Evolutionary conservation across 805 yeast species (phyloP).

Genomic region (Suhomyces xylopsoci): DNA sequence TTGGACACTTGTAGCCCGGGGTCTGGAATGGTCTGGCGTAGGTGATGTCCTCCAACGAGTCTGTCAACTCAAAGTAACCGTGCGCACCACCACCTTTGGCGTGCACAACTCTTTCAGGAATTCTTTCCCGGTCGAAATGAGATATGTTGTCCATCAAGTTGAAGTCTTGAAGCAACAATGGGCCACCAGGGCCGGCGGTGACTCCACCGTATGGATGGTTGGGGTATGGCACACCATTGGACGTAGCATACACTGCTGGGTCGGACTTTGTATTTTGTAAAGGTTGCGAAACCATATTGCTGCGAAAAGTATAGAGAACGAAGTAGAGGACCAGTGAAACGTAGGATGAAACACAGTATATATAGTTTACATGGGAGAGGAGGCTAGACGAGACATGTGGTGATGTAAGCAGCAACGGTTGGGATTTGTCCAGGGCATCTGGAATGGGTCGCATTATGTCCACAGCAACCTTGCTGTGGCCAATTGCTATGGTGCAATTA

Average conservation of each 20-base stretch:
- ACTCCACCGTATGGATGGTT: slow-evolving; percentile 68
- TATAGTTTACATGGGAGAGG: neutral
- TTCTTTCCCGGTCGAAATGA: slow-evolving; percentile 85
- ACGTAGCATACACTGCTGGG: slow-evolving; percentile 40
- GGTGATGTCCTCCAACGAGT: slow-evolving; percentile 54
- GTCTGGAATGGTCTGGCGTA: slow-evolving; percentile 72
- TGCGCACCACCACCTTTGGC: slow-evolving; percentile 93
- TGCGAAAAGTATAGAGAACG: neutral
- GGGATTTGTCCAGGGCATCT: neutral
- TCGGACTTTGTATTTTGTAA: slow-evolving; percentile 5
- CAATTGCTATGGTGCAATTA: slow-evolving; percentile 1
- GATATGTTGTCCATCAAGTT: slow-evolving; percentile 77
- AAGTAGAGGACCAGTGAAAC: neutral
- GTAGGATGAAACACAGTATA: neutral
- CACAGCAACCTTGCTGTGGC: neutral
- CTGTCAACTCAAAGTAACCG: slow-evolving; percentile 84
- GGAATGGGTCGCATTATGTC: neutral
- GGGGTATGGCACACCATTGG: slow-evolving; percentile 54
- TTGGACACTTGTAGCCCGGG: slow-evolving; percentile 77
- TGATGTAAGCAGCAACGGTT: neutral
- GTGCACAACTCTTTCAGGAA: slow-evolving; percentile 90
- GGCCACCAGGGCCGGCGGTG: slow-evolving; percentile 73
- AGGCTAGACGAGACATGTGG: neutral
- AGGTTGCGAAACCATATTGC: slow-evolving; percentile 4
- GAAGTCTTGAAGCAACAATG: slow-evolving; percentile 77